Evolutionary conservation across 345 rosid species (phyloP), one percentile per base, ranked within the genome.

Genomic region (Eucalyptus caleyi): DNA sequence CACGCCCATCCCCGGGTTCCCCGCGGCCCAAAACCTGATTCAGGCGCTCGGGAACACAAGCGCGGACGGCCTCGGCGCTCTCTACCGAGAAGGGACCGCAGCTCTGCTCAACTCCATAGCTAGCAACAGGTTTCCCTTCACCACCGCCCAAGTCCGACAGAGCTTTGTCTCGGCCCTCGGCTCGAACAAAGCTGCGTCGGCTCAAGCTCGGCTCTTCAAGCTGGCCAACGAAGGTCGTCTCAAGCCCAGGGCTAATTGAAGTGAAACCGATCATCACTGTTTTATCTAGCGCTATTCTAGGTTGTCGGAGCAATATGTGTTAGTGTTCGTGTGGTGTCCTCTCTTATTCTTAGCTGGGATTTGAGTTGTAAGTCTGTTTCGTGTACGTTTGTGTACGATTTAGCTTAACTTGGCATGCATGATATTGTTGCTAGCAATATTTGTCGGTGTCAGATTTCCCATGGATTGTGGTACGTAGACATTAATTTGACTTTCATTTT

Each of bases 31-130:
- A 93, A 96, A 90, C 95, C 87, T 97, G 82, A 95, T 91, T 37
- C 96, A 97, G 88, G 99, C 99, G 21, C 97, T 97, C 72, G 94
- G 98, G 54, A 95, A 96, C 93, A 91, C 93, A 9, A 94, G 96
- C 7, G 88, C 88, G 4, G 98, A 97, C 89, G 94, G 97, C 40
- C 88, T 94, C 50, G 99, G 99, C 2, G 87, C 91, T 9, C 99
- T 97, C 86, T 97, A 94, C 92, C 92, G 99, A 86, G 97, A 97
- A 95, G 99, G 97, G 13, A 94, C 99, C 45, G 99, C 99, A 16
- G 91, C 99, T n/a, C 93, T 95, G 92, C 94, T 97, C 80, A 96
- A 97, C 93, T 97, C 99, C 86, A 90, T 97, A 95, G 97, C 92
- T 1, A 94, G 89, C 92, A 51, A 90, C 86, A 94, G 87, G 92